Evolutionary conservation across 2,329 filamentous ascomycete genomes (phyloP).

Genomic region (Colletotrichum lini): DNA sequence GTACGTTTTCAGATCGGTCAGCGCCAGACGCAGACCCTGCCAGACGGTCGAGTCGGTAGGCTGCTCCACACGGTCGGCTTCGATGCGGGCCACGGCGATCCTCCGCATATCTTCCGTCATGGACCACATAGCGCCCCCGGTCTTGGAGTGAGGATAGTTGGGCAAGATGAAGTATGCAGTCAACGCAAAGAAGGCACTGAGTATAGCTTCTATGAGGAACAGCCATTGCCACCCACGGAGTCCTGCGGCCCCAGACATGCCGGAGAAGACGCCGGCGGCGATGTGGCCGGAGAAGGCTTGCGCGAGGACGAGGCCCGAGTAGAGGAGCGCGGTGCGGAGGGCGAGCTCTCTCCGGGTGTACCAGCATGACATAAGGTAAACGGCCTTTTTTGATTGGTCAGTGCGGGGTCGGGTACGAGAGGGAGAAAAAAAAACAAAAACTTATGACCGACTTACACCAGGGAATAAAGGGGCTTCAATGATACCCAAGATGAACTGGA

Average conservation of each 20-base stretch:
- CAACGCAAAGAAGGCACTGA: constrained; percentile 49
- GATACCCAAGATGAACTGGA: constrained; percentile 43
- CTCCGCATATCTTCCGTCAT: constrained; percentile 50
- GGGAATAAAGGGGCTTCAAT: constrained; percentile 43
- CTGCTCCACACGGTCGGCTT: constrained; percentile 51
- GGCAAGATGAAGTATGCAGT: constrained; percentile 54
- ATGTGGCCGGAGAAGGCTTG: constrained; percentile 61
- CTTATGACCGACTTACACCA: constrained; percentile 27
- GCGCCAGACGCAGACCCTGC: constrained; percentile 27
- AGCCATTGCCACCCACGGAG: constrained; percentile 52
- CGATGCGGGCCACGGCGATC: constrained; percentile 51
- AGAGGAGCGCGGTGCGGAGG: constrained; percentile 60
- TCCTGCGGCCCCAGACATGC: constrained; percentile 46
- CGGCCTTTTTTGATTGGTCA: constrained; percentile 29
- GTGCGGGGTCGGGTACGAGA: not conserved
- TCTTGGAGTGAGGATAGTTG: constrained; percentile 55
- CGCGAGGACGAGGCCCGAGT: constrained; percentile 55
- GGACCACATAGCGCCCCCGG: constrained; percentile 56
- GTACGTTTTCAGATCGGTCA: constrained; percentile 37
- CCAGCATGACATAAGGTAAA: constrained; percentile 64
- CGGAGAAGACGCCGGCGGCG: constrained; percentile 57
- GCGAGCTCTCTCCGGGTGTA: constrained; percentile 67
- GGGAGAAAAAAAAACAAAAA: too few species aligned
- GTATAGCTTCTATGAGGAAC: constrained; percentile 50
- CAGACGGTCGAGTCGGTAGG: constrained; percentile 30